Base-by-base conservation (phyloP, 192 early-diverging fungal genomes). In the Gonapodya prolifera region DNA sequence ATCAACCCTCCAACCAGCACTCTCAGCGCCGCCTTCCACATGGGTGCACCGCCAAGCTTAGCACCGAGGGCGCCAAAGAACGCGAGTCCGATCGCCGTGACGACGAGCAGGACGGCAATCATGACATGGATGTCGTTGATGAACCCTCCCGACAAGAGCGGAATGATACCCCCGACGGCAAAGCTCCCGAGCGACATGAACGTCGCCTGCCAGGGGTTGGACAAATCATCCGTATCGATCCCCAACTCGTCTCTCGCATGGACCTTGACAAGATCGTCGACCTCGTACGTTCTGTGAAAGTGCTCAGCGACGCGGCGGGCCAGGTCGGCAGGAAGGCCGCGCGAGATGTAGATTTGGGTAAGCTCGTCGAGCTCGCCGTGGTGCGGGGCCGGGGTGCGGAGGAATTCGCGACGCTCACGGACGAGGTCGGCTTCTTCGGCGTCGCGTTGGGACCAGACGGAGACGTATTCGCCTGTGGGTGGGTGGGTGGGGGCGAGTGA, bases 241-340 rank as follows among this genome's bases (percentile, higher is more conserved):
- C 77, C 77, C 69, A 77, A 35, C 74, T 77, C 77, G 74, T 77
- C 77, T 30, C 77, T 69, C 13, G 77, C 77, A 45, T 77, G 77
- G 28, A 35, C 34, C 74, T 77, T 61, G 17, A 75, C 77, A 17
- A 77, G 30, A 33, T 77, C 74, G 33, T 77, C 77, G 16, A 76
- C 61, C 2, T 30, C 32, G 28, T 73, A 30, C 2, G 71, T 32
- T 8, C 45, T 8, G 31, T 73, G 71, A 32, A 77, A 35, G 30
- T 77, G 34, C 74, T 77, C 69, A n/a, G 77, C 77, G 18, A 77
- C 77, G 8, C 61, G 69, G 0, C 69, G 69, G 18, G 77, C 77
- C 33, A 77, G 74, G 33, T 77, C 77, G 17, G 70, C 35, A 32
- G 34, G 69, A 30, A 77, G 34, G 28, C 77, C 77, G 29, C 74